Evolutionary conservation across 257 asterid species (phyloP), one percentile per base, ranked within the genome.

Genomic region (Pogostemon cablin): DNA sequence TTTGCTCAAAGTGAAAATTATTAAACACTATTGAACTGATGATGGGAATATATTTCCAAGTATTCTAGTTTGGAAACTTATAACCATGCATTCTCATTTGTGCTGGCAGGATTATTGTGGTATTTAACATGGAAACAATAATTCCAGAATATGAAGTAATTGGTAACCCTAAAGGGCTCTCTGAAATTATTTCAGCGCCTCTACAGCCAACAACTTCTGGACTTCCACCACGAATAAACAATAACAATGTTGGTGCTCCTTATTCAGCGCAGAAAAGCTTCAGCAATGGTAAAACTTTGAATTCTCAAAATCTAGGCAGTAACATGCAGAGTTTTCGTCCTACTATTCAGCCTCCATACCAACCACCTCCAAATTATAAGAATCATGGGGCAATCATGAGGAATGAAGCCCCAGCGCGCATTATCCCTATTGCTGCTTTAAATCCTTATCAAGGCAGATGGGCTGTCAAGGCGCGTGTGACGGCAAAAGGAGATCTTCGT

Each of bases 401-500:
- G 85, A 95, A 88, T 75, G 97, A 91, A 63, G 97, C 98, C 62
- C 98, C 99, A 11, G 95, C 98, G 7, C 95, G 97, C 71, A 86
- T 89, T 57, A 88, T 95, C 75, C 97, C 98, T 17, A 88, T 95
- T 57, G 83, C 96, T 71, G 96, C 96, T 75, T 79, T 95, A 85
- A 95, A 91, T 78, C 99, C 99, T 71, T 91, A 95, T 82, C 98
- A 91, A 75, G 98, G 98, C 64, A 88, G 98, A 56, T 95, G 99
- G 99, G 98, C 97, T 72, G 84, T 95, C 71, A 91, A 90, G 90
- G 99, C 99, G 3, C 84, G 98, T 49, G 97, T 95, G 75, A 91
- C 98, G 55, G 99, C 98, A 49, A 95, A 90, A 77, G 98, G 97
- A 60, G 98, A 90, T 74, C 82, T 95, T 34, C 79, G 95, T 4